These are phyloP conservation scores for Rhodosporidiobolus odoratus DNA, from an alignment of 768 basidiomycete genomes.

Conservation along the genomic window DNA sequence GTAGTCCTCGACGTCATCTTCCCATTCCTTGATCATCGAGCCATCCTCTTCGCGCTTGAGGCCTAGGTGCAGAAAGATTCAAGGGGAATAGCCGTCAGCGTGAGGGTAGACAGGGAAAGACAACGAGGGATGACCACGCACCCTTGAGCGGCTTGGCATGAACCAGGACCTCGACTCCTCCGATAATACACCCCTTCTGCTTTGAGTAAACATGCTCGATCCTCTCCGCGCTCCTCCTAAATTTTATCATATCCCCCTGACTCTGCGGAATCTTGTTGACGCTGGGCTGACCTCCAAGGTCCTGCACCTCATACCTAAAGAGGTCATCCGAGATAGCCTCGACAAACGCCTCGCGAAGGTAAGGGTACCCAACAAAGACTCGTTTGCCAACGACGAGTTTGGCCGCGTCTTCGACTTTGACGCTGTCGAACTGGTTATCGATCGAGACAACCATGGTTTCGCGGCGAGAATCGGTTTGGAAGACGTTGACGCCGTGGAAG, in stretches of 20 bases:
- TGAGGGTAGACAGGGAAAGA: no score
- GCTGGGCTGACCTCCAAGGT: conserved; percentile 42
- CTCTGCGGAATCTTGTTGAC: conserved; percentile 47
- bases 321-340: conserved; percentile 76
- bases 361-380: conserved; percentile 85
- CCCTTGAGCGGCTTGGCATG: conserved; percentile 91
- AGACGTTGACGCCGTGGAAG: conserved; percentile 85
- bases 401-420: conserved; percentile 68
- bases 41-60: conserved; percentile 81
- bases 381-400: conserved; percentile 67
- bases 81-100: no score
- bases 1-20: conserved; percentile 79
- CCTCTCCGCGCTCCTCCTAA: conserved; percentile 74
- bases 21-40: conserved; percentile 91
- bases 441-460: conserved; percentile 89
- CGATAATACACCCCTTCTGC: conserved; percentile 76
- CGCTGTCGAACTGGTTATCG: conserved; percentile 63
- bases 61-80: no score
- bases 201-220: conserved; percentile 85
- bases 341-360: conserved; percentile 84
- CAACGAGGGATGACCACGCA: no score
- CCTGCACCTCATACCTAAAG: conserved; percentile 68
- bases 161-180: conserved; percentile 69
- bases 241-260: conserved; percentile 54
- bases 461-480: conserved; percentile 81